Conservation (phyloP, 2,329 filamentous ascomycete species). For the Pyrenophora tritici-repentis region DNA sequence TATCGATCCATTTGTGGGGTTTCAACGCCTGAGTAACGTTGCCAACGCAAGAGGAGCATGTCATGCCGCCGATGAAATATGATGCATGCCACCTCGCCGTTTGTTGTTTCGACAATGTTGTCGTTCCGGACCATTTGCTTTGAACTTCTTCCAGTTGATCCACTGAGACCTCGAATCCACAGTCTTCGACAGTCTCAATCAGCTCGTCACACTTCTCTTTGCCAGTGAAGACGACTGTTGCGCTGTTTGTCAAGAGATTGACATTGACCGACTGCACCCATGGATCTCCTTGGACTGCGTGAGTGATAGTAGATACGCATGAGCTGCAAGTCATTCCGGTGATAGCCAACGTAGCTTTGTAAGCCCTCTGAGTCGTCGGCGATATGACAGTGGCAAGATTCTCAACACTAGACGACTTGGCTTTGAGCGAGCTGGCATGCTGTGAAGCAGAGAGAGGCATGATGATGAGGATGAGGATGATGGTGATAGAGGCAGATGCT, state of each 20-base stretch:
- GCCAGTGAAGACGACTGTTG: conserved; percentile 55
- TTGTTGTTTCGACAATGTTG: conserved; percentile 5
- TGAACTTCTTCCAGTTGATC: conserved; percentile 38
- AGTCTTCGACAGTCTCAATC: conserved; percentile 57
- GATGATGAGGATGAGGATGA: too few species aligned
- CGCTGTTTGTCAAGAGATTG: conserved; percentile 58
- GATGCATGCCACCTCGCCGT: conserved; percentile 48
- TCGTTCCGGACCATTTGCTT: not conserved
- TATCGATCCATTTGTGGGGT: conserved; percentile 52
- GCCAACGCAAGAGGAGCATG: conserved; percentile 61
- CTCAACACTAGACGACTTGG: conserved; percentile 18
- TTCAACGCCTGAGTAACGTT: conserved; percentile 55
- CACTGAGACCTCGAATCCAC: conserved; percentile 50
- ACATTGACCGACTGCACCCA: conserved; percentile 56
- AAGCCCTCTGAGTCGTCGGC: conserved; percentile 4
- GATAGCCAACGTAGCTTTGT: conserved; percentile 55
- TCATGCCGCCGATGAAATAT: conserved; percentile 62
- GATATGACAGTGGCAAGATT: conserved; percentile 27
- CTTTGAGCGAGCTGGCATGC: not conserved
- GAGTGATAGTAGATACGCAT: conserved; percentile 58
- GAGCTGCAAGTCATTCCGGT: conserved; percentile 66
- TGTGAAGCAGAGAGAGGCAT: too few species aligned
- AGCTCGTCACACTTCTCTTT: conserved; percentile 52
- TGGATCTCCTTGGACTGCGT: conserved; percentile 53
- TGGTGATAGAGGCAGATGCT: too few species aligned